Base-by-base conservation (phyloP, 345 rosid genomes). In the Citrus sp. region DNA sequence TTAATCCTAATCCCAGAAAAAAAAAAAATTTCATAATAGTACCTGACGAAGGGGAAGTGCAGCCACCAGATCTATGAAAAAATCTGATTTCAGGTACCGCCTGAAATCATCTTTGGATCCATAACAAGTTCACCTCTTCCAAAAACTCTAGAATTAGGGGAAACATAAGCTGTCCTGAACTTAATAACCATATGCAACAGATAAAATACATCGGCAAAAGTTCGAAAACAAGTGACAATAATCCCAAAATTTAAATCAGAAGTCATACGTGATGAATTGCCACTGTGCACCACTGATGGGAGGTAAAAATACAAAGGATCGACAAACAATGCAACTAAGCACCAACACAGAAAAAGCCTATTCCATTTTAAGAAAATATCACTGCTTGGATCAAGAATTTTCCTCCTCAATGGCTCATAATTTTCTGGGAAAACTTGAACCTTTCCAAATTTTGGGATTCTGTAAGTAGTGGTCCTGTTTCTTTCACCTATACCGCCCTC, bases 21-120 rank as follows among this genome's bases (percentile, higher is more conserved):
- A 18, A 16, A 0, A 54, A 54, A 9, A 71, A n/a, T n/a, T 2
- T n/a, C 19, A 5, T 21, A 14, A 46, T 8, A 30, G 61, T 78
- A 86, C 98, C 97, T 92, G 98, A 19, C 92, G 98, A 84, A 93
- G 98, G 76, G 97, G 98, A 72, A 93, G 83, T 21, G 92, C 83
- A 34, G 94, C 91, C 6, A 91, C 73, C 58, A 95, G 87, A 85
- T 93, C 98, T 32, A 93, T 69, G 63, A 87, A 75, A 85, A 95
- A 91, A 84, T 89, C 94, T 24, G 93, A 91, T 87, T 79, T 87
- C 66, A 93, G 77, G 78, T 93, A 93, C 68, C 92, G 82, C 77
- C 73, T 2, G 96, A 91, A 64, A 95, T 93, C 84, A 79, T 54
- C 61, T 84, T 75, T 7, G 90, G 89, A 87, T 95, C 94, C 83